A percentile compares a stretch with the other conserved stretches of the same genome.
Conservation (phyloP, 163 green algal genomes). For the Picocystis sp. region DNA sequence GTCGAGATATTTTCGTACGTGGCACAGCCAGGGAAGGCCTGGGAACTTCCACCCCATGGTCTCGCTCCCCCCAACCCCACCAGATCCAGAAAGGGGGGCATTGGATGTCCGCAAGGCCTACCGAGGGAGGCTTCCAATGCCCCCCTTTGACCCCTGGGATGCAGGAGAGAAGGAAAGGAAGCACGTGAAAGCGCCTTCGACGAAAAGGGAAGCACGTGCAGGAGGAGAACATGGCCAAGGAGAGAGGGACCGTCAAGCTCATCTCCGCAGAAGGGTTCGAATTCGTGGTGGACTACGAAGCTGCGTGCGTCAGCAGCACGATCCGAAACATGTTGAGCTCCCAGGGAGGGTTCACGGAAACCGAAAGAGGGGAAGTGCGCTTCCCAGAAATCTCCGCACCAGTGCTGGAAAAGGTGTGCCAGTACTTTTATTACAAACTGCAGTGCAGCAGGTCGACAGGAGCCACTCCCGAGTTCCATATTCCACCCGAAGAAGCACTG, state of each 20-base stretch:
- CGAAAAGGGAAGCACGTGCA: too few relatives aligned
- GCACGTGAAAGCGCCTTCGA: too few relatives aligned
- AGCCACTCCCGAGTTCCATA: constrained; percentile 80
- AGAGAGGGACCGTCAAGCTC: constrained; percentile 64
- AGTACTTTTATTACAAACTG: constrained; percentile 99
- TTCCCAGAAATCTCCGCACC: constrained; percentile 80
- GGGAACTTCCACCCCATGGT: too few relatives aligned
- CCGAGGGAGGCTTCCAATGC: too few relatives aligned
- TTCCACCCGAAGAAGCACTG: constrained; percentile 76
- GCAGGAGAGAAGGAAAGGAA: too few relatives aligned
- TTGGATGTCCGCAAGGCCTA: too few relatives aligned
- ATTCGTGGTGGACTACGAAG: constrained; percentile 87
- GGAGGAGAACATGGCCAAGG: constrained; percentile 9
- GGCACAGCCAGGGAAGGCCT: too few relatives aligned
- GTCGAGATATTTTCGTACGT: too few relatives aligned
- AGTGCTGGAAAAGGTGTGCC: constrained; percentile 86
- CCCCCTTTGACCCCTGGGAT: too few relatives aligned
- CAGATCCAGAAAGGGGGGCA: too few relatives aligned
- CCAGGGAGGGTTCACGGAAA: constrained; percentile 83
- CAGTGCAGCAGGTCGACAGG: constrained; percentile 53
- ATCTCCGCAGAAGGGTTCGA: constrained; percentile 87
- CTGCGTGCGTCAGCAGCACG: constrained; percentile 87
- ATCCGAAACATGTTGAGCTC: constrained; percentile 95
- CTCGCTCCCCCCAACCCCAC: too few relatives aligned
- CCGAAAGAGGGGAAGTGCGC: constrained; percentile 59